These are phyloP conservation scores for Brassica napus DNA, from an alignment of 345 rosid species.

Conservation along the genomic window DNA sequence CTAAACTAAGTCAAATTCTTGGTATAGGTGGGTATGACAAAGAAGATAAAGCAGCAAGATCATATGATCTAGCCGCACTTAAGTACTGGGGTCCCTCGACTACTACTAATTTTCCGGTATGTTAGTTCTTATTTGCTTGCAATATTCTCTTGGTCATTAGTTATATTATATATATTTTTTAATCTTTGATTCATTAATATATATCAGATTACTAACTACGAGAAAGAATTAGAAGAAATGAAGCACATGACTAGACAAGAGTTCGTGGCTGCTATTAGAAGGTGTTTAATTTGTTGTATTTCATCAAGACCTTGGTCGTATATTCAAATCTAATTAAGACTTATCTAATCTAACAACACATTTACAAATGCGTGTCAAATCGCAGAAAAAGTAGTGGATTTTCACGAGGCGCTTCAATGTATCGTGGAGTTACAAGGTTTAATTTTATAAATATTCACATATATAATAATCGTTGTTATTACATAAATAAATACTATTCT, in stretches of 20 bases:
- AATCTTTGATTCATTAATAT: conserved; percentile 5
- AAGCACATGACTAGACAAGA: conserved; percentile 98
- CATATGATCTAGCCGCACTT: conserved; percentile 94
- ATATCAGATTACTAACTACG: conserved; percentile 83
- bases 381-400: conserved; percentile 97
- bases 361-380: conserved; percentile 5
- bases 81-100: conserved; percentile 99
- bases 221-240: conserved; percentile 98
- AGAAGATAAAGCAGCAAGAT: conserved; percentile 99
- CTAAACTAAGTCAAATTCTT: neutral
- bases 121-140: neutral
- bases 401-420: conserved; percentile 98
- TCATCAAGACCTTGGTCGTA: neutral
- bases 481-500: neutral
- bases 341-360: neutral
- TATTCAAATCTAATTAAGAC: neutral
- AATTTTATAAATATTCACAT: neutral
- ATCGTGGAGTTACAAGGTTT: conserved; percentile 96
- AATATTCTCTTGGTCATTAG: neutral
- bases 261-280: conserved; percentile 93
- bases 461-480: neutral
- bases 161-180: neutral
- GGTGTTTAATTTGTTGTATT: conserved; percentile 44
- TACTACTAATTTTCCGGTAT: conserved; percentile 92
- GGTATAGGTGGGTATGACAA: conserved; percentile 92